phyloP scores from a whole-genome alignment of 202 grass and related monocot species.

The Elaeis oleifera region DNA sequence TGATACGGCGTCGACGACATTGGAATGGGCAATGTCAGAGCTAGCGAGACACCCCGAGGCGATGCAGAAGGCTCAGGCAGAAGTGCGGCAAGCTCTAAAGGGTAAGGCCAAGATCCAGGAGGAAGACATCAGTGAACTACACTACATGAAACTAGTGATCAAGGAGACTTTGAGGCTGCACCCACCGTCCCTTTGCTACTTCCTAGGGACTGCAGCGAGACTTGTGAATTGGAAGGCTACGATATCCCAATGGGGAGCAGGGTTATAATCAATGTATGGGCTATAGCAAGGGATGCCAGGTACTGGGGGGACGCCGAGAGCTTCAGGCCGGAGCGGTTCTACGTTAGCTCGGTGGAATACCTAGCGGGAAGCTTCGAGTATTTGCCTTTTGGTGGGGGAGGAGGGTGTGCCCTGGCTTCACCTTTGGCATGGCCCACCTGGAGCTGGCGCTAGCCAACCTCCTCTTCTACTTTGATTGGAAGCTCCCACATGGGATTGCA shows the following conservation, averaged over 20 bases:
- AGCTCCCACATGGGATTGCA: no score
- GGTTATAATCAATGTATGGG: slow-evolving; percentile 1
- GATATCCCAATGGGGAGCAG: neutral
- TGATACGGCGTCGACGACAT: no score
- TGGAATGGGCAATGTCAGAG: no score
- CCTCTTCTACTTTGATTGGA: no score
- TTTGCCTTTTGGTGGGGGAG: slow-evolving; percentile 1
- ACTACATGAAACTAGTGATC: neutral
- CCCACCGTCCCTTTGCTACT: neutral
- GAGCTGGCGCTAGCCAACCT: no score
- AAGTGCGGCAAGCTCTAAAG: no score
- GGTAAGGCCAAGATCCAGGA: no score
- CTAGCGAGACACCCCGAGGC: no score
- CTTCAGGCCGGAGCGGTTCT: slow-evolving; percentile 9
- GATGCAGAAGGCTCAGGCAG: no score
- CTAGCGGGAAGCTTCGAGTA: neutral
- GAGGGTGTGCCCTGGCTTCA: no score
- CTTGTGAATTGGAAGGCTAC: neutral
- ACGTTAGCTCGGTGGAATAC: neutral
- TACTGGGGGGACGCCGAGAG: slow-evolving; percentile 1
- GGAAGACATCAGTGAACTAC: neutral
- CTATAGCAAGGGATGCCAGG: neutral
- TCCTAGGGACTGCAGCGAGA: neutral
- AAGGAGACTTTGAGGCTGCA: slow-evolving; percentile 12
- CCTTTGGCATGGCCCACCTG: no score